A percentile compares a stretch with the other conserved stretches of the same genome.
Evolutionary conservation across 2,329 filamentous ascomycete genomes (phyloP).

Genomic region (Clonostachys sp.): DNA sequence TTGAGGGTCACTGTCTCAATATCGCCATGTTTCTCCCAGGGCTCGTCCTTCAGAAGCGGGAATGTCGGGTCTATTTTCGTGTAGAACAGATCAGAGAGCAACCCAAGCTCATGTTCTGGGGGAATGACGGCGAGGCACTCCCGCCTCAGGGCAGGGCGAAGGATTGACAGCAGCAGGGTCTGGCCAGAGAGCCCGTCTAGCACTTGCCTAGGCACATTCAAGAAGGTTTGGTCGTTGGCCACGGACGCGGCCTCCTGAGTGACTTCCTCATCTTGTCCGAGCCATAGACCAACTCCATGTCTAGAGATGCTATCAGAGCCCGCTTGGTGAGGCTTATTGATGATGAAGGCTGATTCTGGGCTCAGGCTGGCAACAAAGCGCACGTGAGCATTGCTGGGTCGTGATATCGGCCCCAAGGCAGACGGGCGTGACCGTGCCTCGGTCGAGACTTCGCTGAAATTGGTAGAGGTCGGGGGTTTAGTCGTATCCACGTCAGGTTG

Average conservation of each 20-base stretch:
- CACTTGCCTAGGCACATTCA: slow-evolving; percentile 4
- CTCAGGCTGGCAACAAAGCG: slow-evolving; percentile 13
- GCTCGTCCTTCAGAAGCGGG: slow-evolving; percentile 10
- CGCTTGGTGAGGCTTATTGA: slow-evolving; percentile 3
- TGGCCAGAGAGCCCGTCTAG: slow-evolving; percentile 4
- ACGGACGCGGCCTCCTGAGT: neutral
- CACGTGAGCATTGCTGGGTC: slow-evolving; percentile 3
- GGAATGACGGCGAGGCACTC: slow-evolving; percentile 8
- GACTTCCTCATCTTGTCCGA: slow-evolving; percentile 4
- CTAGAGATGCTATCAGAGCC: slow-evolving; percentile 5
- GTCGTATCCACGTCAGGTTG: neutral
- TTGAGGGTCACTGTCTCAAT: slow-evolving; percentile 9
- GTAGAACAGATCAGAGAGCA: slow-evolving; percentile 8
- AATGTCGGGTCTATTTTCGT: slow-evolving; percentile 12
- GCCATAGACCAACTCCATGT: slow-evolving; percentile 10
- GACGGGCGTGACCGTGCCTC: neutral
- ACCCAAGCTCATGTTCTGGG: slow-evolving; percentile 5
- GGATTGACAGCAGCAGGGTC: slow-evolving; percentile 4
- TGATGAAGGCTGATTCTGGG: slow-evolving; percentile 14
- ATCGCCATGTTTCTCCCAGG: slow-evolving; percentile 8
- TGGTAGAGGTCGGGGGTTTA: neutral
- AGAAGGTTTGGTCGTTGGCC: neutral
- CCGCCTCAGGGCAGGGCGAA: slow-evolving; percentile 7
- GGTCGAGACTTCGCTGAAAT: neutral
- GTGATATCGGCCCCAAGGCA: neutral